Percentiles rank a stretch among this genome's conserved stretches.
phyloP scores from a whole-genome alignment of 2,329 filamentous ascomycete genomes.

The Calonectria hongkongensis region DNA sequence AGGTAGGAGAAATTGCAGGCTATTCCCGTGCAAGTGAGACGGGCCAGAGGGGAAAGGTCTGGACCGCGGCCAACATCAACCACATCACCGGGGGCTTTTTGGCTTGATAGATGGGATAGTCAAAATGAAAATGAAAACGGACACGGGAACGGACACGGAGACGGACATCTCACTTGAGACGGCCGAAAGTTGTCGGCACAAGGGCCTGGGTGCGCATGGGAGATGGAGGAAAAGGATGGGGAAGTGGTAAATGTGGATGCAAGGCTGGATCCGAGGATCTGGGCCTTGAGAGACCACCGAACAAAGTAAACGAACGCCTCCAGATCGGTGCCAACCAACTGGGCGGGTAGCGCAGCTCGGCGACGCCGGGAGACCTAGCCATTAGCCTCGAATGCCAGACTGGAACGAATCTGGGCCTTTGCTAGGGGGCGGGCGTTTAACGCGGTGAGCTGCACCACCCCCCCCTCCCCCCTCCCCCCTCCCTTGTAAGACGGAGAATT shows the following conservation, averaged over 20 bases:
- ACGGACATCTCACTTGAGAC: background rate
- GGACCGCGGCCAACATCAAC: background rate
- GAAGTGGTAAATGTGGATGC: conserved; percentile 32
- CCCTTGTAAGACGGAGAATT: conserved; percentile 3
- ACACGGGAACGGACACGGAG: conserved; percentile 24
- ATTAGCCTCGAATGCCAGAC: conserved; percentile 25
- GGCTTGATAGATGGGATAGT: conserved; percentile 8
- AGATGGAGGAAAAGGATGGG: conserved; percentile 21
- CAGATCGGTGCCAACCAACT: conserved; percentile 32
- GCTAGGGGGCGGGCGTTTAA: conserved; percentile 20
- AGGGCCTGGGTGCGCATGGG: conserved; percentile 17
- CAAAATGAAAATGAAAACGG: background rate
- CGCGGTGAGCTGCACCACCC: conserved; percentile 27
- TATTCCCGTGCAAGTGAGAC: background rate
- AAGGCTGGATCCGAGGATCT: conserved; percentile 41
- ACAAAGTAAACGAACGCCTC: conserved; percentile 34
- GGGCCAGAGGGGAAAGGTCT: conserved; percentile 22
- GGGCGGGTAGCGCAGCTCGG: conserved; percentile 36
- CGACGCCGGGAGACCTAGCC: conserved; percentile 36
- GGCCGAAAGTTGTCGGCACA: background rate
- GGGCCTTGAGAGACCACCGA: conserved; percentile 34
- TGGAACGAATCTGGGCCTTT: conserved; percentile 28
- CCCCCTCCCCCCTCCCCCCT: background rate
- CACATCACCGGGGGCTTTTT: background rate
- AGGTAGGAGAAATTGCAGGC: background rate